Percentiles rank a stretch among this genome's conserved stretches.
Evolutionary conservation across 352 stramenopile species (phyloP).

Genomic region (Globisporangium radiosum): DNA sequence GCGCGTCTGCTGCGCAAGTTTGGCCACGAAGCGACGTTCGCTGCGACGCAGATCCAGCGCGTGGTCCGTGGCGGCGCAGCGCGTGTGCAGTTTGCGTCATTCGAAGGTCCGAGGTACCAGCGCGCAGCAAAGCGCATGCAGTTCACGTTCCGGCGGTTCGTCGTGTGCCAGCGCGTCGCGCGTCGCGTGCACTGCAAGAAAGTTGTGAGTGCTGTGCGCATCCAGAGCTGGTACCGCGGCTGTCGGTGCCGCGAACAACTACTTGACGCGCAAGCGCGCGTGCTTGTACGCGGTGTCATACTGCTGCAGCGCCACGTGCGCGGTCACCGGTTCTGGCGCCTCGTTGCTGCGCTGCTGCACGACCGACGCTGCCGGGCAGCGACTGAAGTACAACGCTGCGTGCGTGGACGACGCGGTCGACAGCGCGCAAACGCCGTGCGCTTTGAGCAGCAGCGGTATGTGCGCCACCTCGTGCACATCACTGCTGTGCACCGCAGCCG

Average conservation of each 20-base stretch:
- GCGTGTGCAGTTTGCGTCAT: constrained; percentile 23
- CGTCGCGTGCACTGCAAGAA: constrained; percentile 18
- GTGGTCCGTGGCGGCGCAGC: constrained; percentile 29
- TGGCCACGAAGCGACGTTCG: constrained; percentile 45
- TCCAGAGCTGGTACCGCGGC: constrained; percentile 45
- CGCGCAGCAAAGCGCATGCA: constrained; percentile 26
- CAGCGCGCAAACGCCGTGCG: constrained; percentile 16
- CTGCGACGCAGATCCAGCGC: constrained; percentile 53
- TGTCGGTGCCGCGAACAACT: constrained; percentile 23
- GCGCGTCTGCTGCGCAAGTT: constrained; percentile 14
- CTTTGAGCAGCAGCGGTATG: constrained; percentile 36
- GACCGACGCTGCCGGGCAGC: constrained; percentile 21
- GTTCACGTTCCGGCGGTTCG: constrained; percentile 25
- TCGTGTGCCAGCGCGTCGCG: constrained; percentile 18
- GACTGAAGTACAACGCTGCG: constrained; percentile 30
- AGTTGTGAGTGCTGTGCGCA: constrained; percentile 16
- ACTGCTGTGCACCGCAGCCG: constrained; percentile 16
- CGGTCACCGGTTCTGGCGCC: constrained; percentile 33
- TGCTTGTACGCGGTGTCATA: constrained; percentile 26
- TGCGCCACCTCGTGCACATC: constrained; percentile 18
- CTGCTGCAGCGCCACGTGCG: constrained; percentile 40
- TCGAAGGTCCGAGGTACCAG: constrained; percentile 36
- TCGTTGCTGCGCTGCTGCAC: constrained; percentile 29
- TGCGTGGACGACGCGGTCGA: constrained; percentile 31
- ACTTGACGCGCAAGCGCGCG: constrained; percentile 16